These are phyloP conservation scores for Silene noctiflora DNA, from an alignment of 179 eudicot genomes.

Conservation along the genomic window DNA sequence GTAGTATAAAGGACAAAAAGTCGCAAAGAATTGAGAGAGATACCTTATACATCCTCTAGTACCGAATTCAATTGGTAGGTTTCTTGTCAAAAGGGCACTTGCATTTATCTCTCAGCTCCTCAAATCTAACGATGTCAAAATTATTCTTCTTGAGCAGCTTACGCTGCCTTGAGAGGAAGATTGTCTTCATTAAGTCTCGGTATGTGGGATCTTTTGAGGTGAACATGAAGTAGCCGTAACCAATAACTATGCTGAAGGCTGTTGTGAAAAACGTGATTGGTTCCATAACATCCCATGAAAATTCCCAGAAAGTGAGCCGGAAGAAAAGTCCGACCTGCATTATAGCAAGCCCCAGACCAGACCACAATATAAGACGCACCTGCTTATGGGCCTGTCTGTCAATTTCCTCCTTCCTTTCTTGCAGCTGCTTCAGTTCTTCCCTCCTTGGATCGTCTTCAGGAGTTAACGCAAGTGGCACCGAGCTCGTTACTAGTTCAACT, in stretches of 20 bases:
- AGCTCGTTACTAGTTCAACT: conserved; percentile 73
- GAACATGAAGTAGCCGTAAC: conserved; percentile 75
- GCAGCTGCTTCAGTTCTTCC: conserved; percentile 61
- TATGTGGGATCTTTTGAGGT: conserved; percentile 84
- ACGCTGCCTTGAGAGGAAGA: conserved; percentile 74
- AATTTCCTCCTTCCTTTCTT: conserved; percentile 55
- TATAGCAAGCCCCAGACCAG: conserved; percentile 55
- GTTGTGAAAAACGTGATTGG: conserved; percentile 82
- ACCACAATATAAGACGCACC: conserved; percentile 72
- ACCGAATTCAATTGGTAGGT: conserved; percentile 32
- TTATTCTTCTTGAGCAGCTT: conserved; percentile 65
- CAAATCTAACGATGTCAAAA: conserved; percentile 53
- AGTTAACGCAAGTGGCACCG: conserved; percentile 78
- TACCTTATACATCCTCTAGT: conserved; percentile 34
- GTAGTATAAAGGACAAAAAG: neutral
- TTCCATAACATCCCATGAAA: conserved; percentile 98
- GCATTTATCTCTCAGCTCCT: conserved; percentile 60
- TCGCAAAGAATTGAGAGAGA: conserved; percentile 13
- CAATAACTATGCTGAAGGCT: conserved; percentile 58
- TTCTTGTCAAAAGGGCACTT: conserved; percentile 52
- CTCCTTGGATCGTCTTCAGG: conserved; percentile 73
- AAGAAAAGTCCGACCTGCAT: conserved; percentile 68
- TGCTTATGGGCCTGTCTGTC: conserved; percentile 77
- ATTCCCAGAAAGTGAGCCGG: conserved; percentile 94
- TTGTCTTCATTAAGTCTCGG: conserved; percentile 73